phyloP scores from a whole-genome alignment of 2,329 filamentous ascomycete species.

The Ceratocystiopsis brevicomis region DNA sequence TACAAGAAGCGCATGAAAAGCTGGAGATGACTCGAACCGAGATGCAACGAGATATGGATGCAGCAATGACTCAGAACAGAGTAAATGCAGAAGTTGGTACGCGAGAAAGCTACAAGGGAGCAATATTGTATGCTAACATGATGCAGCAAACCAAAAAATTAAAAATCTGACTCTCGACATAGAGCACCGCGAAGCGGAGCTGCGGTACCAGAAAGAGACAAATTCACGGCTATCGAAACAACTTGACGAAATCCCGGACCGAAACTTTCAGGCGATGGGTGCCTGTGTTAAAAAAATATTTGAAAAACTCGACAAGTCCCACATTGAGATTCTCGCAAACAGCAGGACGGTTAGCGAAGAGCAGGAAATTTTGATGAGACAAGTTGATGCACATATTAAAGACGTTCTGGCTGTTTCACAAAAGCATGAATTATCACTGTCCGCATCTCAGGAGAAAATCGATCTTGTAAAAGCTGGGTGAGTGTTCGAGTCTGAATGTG shows the following conservation, averaged over 20 bases:
- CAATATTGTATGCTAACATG: not conserved
- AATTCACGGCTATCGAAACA: slow-evolving; percentile 1
- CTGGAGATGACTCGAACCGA: slow-evolving; percentile 16
- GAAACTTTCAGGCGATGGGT: slow-evolving; percentile 5
- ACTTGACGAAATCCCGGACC: slow-evolving; percentile 5
- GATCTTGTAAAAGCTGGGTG: no score
- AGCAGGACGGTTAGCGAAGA: not conserved
- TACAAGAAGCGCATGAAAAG: slow-evolving; percentile 16
- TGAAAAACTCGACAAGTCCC: slow-evolving; percentile 3
- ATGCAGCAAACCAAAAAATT: slow-evolving; percentile 3
- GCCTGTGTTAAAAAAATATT: slow-evolving; percentile 5
- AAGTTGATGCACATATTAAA: no score
- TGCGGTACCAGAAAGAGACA: not conserved
- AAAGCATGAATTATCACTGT: no score
- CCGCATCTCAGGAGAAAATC: no score
- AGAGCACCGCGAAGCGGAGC: slow-evolving; percentile 3
- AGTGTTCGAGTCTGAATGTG: no score
- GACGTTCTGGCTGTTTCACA: no score
- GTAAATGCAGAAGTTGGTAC: not conserved
- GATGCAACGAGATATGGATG: slow-evolving; percentile 11
- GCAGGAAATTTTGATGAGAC: no score
- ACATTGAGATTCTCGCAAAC: not conserved
- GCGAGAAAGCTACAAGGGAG: not conserved
- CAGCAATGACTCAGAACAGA: slow-evolving; percentile 3
- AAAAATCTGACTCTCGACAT: not conserved